These are phyloP conservation scores for Talinum fruticosum DNA, from an alignment of 148 eudicot species.

Conservation along the genomic window DNA sequence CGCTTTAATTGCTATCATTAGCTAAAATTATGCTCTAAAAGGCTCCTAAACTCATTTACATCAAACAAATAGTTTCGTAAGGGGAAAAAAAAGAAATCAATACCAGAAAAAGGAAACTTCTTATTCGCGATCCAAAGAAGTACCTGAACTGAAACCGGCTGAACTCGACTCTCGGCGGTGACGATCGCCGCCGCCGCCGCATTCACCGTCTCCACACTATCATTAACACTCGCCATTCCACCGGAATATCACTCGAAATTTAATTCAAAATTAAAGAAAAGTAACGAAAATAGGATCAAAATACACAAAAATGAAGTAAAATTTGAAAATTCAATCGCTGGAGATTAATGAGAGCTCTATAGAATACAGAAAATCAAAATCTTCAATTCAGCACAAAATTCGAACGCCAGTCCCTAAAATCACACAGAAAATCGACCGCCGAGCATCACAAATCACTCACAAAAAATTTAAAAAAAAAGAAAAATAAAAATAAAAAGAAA, in stretches of 20 bases:
- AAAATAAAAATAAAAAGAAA: too few relatives aligned
- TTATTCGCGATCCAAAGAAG: background rate
- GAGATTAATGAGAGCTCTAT: background rate
- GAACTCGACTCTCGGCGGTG: slow-evolving; percentile 65
- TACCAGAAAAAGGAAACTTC: background rate
- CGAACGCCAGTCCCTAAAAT: background rate
- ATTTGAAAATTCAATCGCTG: background rate
- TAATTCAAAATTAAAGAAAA: too few relatives aligned
- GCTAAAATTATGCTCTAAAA: background rate
- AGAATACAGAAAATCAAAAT: background rate
- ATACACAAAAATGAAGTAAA: background rate
- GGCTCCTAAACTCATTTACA: background rate
- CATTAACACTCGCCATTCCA: slow-evolving; percentile 33
- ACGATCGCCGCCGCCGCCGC: slow-evolving; percentile 84
- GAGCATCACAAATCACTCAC: slow-evolving; percentile 3
- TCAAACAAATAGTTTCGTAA: background rate
- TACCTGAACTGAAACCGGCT: slow-evolving; percentile 57
- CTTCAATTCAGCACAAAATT: background rate
- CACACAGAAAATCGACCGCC: background rate
- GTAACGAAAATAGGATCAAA: too few relatives aligned
- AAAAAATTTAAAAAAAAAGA: background rate
- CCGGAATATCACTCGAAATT: slow-evolving; percentile 17
- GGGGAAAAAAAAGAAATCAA: background rate
- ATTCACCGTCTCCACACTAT: slow-evolving; percentile 62
- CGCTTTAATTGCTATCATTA: background rate